Conservation (phyloP, 1,139 yeast species). For the Suhomyces bribrorum region DNA sequence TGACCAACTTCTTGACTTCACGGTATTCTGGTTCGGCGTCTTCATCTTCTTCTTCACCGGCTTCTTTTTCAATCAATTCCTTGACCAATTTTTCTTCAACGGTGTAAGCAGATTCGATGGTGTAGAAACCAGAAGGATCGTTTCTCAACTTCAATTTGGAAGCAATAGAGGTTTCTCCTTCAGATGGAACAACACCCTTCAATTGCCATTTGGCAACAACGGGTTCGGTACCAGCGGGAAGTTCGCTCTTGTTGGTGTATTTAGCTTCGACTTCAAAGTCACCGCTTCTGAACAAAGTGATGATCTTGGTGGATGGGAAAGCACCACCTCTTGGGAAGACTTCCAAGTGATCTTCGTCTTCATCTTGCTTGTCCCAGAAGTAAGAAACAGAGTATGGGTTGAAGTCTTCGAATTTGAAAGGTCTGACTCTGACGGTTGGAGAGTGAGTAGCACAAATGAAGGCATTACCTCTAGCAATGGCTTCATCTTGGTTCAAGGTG, state of each 20-base stretch:
- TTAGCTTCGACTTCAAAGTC: slow-evolving; percentile 87
- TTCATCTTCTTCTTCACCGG: slow-evolving; percentile 47
- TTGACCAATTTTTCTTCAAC: slow-evolving; percentile 89
- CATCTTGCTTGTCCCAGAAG: slow-evolving; percentile 93
- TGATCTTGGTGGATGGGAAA: slow-evolving; percentile 94
- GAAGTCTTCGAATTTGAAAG: slow-evolving; percentile 95
- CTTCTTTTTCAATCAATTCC: slow-evolving; percentile 72
- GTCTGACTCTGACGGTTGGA: slow-evolving; percentile 97
- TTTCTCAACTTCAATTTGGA: slow-evolving; percentile 93
- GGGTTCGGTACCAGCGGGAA: slow-evolving; percentile 70
- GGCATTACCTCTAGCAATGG: slow-evolving; percentile 98
- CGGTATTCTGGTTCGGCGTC: slow-evolving; percentile 82
- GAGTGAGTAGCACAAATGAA: slow-evolving; percentile 99
- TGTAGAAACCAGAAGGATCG: slow-evolving; percentile 95
- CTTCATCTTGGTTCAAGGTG: slow-evolving; percentile 98
- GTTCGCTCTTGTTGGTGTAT: slow-evolving; percentile 73
- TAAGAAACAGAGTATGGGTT: slow-evolving; percentile 92
- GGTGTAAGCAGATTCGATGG: slow-evolving; percentile 91
- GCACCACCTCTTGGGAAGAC: slow-evolving; percentile 94
- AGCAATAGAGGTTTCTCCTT: slow-evolving; percentile 77
- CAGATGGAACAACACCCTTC: slow-evolving; percentile 78
- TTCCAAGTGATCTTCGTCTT: slow-evolving; percentile 89
- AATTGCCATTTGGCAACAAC: slow-evolving; percentile 83
- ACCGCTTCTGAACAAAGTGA: slow-evolving; percentile 87
- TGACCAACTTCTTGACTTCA: slow-evolving; percentile 90